Percentiles rank a stretch among this genome's conserved stretches.
Evolutionary conservation across 176 grass and related monocot genomes (phyloP).

Genomic region (Phyllostachys edulis): DNA sequence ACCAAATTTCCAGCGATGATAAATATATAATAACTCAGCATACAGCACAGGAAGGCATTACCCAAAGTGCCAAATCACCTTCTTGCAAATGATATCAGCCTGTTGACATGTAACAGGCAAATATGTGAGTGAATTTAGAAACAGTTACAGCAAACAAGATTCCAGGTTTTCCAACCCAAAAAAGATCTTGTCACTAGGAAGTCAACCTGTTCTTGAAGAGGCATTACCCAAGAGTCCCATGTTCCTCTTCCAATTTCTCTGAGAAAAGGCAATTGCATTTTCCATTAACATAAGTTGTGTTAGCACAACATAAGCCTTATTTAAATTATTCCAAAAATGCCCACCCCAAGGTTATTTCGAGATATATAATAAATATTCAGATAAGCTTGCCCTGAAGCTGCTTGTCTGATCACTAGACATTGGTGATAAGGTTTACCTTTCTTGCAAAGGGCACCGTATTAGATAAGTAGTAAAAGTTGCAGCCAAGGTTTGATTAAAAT

Average conservation of each 20-base stretch:
- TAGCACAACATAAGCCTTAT: not conserved
- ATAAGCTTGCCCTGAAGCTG: not conserved
- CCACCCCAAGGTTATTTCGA: not conserved
- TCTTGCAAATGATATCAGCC: slow-evolving; percentile 75
- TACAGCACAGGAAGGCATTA: not conserved
- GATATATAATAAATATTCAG: not conserved
- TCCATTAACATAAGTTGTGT: not conserved
- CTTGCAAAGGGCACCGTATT: no score
- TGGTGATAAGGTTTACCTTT: no score
- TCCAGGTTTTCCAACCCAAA: not conserved
- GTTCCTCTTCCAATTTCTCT: slow-evolving; percentile 79
- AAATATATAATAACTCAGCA: not conserved
- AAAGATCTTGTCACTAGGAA: not conserved
- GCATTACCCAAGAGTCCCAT: slow-evolving; percentile 85
- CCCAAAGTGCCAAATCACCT: slow-evolving; percentile 47
- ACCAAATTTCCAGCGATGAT: slow-evolving; percentile 3
- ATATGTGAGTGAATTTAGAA: slow-evolving; percentile 6
- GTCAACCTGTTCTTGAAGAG: slow-evolving; percentile 72
- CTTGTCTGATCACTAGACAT: not conserved
- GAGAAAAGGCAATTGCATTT: not conserved
- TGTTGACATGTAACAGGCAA: slow-evolving; percentile 26
- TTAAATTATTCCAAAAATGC: not conserved
- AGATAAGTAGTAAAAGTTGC: not conserved
- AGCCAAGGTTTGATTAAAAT: not conserved
- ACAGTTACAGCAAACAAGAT: not conserved